Evolutionary conservation across 805 yeast genomes (phyloP), one percentile per base, ranked within the genome.

Genomic region (Candida khao-thaluensis): DNA sequence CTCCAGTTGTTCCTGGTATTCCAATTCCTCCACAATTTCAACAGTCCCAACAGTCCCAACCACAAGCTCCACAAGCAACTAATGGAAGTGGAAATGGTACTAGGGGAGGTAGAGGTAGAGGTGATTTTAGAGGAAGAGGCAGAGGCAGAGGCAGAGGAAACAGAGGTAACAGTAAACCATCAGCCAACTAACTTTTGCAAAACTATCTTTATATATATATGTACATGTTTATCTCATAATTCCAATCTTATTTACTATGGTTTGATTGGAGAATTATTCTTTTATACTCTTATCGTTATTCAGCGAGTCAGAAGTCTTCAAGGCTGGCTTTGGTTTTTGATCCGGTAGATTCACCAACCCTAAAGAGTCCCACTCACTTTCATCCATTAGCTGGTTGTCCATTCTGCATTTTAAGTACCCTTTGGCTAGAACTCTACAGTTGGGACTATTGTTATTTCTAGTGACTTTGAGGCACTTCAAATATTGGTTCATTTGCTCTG

Each of bases 351-450:
- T 66, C 5, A 64, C 56, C 27, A 69, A 54, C 3, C 74, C 74
- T 24, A 69, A 51, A n/a, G 67, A 56, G 9, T 65, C 71, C 74
- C 73, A 69, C 17, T 61, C 67, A 5, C 66, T 57, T 35, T 60
- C 38, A 5, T 66, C 72, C 74, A 69, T 69, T 27, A 67, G 51
- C 45, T 64, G 63, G 46, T 88, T 72, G 21, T 87, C 87, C 98
- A 91, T 93, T 46, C 99, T 71, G 57, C 99, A 91, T 26, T 78
- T 74, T 38, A 91, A 65, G 56, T 91, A 91, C 20, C 70, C 73
- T 53, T 87, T 87, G 8, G 98, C 97, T 30, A 90, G 64, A 1
- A 81, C 56, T 30, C 98, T 69, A 60, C 99, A 90, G 59, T 88
- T 87, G n/a, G 89, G 85, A 3, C 97, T 91, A 60, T 91, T 89